Conservation (phyloP, 306 rosid species). For the Alnus rubra region DNA sequence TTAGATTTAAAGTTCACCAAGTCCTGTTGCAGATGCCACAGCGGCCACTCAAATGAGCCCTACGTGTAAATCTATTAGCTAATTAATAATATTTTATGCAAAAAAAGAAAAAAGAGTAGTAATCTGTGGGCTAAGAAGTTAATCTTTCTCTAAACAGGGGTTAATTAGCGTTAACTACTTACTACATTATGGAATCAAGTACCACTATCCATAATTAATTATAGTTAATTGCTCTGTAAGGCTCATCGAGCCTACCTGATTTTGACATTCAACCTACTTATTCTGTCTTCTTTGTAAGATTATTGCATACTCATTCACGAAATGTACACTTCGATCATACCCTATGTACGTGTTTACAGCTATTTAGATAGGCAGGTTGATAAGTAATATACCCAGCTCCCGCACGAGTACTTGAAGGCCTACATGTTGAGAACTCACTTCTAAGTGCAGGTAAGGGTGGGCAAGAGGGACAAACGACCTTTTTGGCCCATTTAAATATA, state of each 20-base stretch:
- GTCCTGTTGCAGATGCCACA: not conserved
- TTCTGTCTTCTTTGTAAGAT: not conserved
- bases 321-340: not conserved
- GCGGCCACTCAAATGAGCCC: not conserved
- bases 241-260: conserved; percentile 17
- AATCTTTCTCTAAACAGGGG: not conserved
- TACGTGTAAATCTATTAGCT: not conserved
- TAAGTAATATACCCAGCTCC: not conserved
- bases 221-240: not conserved
- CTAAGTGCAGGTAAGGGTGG: too few species aligned
- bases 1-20: too few species aligned
- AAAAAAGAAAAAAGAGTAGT: not conserved
- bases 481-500: too few species aligned
- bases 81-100: not conserved
- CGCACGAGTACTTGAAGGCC: too few species aligned
- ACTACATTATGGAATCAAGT: not conserved
- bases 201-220: conserved; percentile 18
- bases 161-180: not conserved
- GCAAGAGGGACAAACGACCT: too few species aligned
- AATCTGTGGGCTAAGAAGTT: not conserved
- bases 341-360: not conserved
- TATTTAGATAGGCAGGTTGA: not conserved
- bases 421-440: too few species aligned
- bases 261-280: conserved; percentile 29
- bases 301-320: not conserved